These are phyloP conservation scores for Tylopilus cervinicoccineus DNA, from an alignment of 768 basidiomycete species.

Conservation along the genomic window DNA sequence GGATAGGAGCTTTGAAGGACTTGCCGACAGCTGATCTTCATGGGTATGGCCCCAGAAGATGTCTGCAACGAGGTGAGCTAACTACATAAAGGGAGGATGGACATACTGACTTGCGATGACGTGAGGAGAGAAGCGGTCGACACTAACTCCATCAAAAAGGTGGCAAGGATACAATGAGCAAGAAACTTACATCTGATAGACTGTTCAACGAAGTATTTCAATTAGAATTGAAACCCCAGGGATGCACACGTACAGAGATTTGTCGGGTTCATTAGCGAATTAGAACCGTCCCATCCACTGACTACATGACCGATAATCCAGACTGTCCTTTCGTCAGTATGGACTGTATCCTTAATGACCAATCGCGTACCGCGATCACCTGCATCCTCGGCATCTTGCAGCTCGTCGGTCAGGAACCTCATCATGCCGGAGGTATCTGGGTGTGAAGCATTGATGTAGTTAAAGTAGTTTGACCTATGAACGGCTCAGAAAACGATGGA, in stretches of 20 bases:
- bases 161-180: neutral
- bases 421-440: slow-evolving; percentile 75
- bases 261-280: slow-evolving; percentile 60
- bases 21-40: slow-evolving; percentile 65
- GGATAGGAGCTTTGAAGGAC: slow-evolving; percentile 7
- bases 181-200: slow-evolving; percentile 44
- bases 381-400: slow-evolving; percentile 74
- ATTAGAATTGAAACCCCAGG: neutral
- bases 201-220: slow-evolving; percentile 20
- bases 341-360: neutral
- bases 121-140: slow-evolving; percentile 76
- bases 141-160: slow-evolving; percentile 34
- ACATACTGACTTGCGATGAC: slow-evolving; percentile 64
- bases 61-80: slow-evolving; percentile 34
- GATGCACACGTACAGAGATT: slow-evolving; percentile 54
- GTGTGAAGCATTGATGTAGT: slow-evolving; percentile 69
- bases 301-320: slow-evolving; percentile 58
- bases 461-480: slow-evolving; percentile 63
- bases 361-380: slow-evolving; percentile 58
- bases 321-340: slow-evolving; percentile 28
- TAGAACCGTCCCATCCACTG: slow-evolving; percentile 68
- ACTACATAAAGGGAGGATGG: neutral
- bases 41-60: slow-evolving; percentile 81
- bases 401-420: slow-evolving; percentile 71
- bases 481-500: slow-evolving; percentile 1